Evolutionary conservation across 2,329 filamentous ascomycete species (phyloP), one percentile per base, ranked within the genome.

Genomic region (Cylindrodendrum hubeiense): DNA sequence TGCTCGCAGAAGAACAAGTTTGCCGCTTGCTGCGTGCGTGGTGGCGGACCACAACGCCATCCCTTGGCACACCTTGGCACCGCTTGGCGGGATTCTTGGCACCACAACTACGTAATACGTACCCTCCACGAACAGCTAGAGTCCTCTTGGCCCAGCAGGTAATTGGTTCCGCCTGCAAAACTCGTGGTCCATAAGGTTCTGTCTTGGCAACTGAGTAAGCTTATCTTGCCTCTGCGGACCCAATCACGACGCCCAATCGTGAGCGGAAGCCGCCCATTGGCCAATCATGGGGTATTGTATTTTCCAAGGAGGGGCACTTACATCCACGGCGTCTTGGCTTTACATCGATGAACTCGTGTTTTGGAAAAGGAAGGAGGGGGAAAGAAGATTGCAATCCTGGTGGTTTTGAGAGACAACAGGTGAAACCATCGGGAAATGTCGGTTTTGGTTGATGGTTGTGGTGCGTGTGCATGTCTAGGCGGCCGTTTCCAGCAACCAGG

Each of bases 141-240:
- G 63, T 41, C 30, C 33, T 52, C 65, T 70, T 68, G 65, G 59
- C 63, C 51, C 5, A 13, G 8, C 13, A 34, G 24, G 33, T 50
- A 54, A 50, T 57, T 51, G 57, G 56, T 26, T 13, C 17, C 39
- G 19, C 41, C 28, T 26, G 17, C 47, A 21, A 60, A 60, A 57
- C 61, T 69, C 71, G 65, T 72, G 56, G 65, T 62, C 41, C 53
- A 66, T 68, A 71, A 74, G 60, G 60, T 74, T 73, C 62, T 67
- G 55, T 60, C 66, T 72, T 66, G 56, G 55, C 55, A 56, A 34
- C 65, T 64, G 19, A 43, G 61, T 60, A 71, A 72, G 71, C 70
- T 74, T 73, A 74, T 74, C 71, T 57, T 37, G 60, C 43, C 66
- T 60, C 28, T 43, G 15, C 41, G 34, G 58, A 54, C 52, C 47